Evolutionary conservation across 2,329 filamentous ascomycete genomes (phyloP).

Genomic region (Aspergillus intermedius): DNA sequence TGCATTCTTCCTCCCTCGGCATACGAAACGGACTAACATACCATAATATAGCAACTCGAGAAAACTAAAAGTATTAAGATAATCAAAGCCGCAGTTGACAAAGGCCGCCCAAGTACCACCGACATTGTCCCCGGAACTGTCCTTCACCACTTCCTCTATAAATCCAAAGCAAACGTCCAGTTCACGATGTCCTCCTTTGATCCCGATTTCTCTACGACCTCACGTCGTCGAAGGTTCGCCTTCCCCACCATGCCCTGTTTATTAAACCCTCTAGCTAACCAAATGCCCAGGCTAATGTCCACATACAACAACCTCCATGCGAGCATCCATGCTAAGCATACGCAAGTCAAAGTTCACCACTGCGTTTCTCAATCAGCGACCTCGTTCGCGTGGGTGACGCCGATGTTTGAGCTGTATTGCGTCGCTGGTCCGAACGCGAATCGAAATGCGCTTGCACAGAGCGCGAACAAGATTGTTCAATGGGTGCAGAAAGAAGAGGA

Average conservation of each 20-base stretch:
- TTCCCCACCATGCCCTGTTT: neutral
- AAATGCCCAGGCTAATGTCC: constrained; percentile 57
- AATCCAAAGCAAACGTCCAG: constrained; percentile 88
- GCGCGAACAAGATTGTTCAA: constrained; percentile 80
- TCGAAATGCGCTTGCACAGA: constrained; percentile 65
- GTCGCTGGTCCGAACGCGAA: constrained; percentile 69
- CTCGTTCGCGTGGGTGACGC: constrained; percentile 83
- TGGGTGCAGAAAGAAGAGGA: constrained; percentile 93
- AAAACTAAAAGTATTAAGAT: constrained; percentile 68
- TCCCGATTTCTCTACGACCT: constrained; percentile 56
- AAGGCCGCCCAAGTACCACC: constrained; percentile 63
- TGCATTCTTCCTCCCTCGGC: neutral
- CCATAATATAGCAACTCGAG: constrained; percentile 54
- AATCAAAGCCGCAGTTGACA: constrained; percentile 64
- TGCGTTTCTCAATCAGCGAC: constrained; percentile 67
- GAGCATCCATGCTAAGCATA: constrained; percentile 74
- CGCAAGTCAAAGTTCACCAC: constrained; percentile 81
- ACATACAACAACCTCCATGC: constrained; percentile 82
- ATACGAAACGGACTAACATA: constrained; percentile 18
- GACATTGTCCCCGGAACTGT: constrained; percentile 75
- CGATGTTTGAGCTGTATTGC: constrained; percentile 88
- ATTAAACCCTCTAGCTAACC: neutral
- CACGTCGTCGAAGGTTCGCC: constrained; percentile 57
- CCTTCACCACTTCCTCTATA: constrained; percentile 90
- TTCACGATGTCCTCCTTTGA: constrained; percentile 83